Base-by-base conservation (phyloP, 2,329 filamentous ascomycete species). In the Fonsecaea nubica region DNA sequence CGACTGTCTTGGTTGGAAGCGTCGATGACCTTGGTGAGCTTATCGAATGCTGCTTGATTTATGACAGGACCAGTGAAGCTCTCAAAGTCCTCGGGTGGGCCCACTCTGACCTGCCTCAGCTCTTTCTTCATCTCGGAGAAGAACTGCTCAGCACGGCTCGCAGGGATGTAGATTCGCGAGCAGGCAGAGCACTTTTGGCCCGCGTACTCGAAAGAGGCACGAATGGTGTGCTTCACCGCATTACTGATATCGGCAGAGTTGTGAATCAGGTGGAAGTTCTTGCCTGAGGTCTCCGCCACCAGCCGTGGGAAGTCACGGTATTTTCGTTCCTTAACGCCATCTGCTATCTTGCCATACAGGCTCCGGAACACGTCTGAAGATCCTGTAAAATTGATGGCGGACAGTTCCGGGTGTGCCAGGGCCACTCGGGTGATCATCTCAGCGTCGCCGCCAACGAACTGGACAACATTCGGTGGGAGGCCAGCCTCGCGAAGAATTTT, bases 401-500 rank as follows among this genome's bases (percentile, higher is more conserved):
- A 90, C 74, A 96, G 93, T 71, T 93, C 83, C 73, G 82, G 86
- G 82, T 94, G 91, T 48, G 82, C 83, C 52, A 96, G 84, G 15
- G 90, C 90, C 32, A 84, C 84, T 76, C 89, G 87, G 61, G 92
- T 96, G 66, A 96, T 86, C 77, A 92, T 87, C 63, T 89, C 90
- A 4, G 92, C 90, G 76, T 94, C 88, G 63, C 92, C 92, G 1
- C 92, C 92, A 9, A 96, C 86, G 77, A 95, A 96, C 78, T 96
- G 92, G 70, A 96, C 91, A 58, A 96, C 92, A 72, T 92, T 88
- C 70, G 87, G 86, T 48, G 92, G 92, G 59, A 96, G 86, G 33
- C 92, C 92, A 52, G 92, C 92, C 81, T 96, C 92, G 40, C 93
- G 82, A n/a, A 96, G 84, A 76, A 96, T 93, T 76, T 92, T 85